Conservation (phyloP, 2,329 filamentous ascomycete genomes). For the Stagonosporopsis vannaccii region DNA sequence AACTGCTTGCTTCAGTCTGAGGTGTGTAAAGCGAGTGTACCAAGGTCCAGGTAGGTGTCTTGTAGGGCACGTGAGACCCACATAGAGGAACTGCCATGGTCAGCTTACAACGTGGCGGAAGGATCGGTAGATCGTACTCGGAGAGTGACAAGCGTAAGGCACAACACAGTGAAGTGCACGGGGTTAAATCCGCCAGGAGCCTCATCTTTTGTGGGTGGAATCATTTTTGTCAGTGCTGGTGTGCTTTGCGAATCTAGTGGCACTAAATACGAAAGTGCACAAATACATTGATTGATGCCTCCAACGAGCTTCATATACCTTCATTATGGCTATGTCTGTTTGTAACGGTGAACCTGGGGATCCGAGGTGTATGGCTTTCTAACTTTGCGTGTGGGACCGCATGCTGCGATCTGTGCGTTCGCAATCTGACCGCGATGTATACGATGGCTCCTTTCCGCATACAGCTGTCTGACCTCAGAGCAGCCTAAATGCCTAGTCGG, state of each 20-base stretch:
- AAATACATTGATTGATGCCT: background rate
- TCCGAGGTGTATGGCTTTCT: slow-evolving; percentile 1
- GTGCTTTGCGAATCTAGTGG: background rate
- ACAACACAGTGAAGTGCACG: slow-evolving; percentile 17
- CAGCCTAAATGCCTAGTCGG: background rate
- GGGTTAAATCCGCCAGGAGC: slow-evolving; percentile 11
- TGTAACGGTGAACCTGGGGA: slow-evolving; percentile 16
- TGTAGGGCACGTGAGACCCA: slow-evolving; percentile 37
- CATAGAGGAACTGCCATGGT: slow-evolving; percentile 26
- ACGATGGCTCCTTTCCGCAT: background rate
- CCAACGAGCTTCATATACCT: slow-evolving; percentile 14
- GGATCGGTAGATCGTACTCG: background rate
- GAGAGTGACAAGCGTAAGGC: slow-evolving; percentile 11
- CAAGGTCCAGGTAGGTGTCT: slow-evolving; percentile 40
- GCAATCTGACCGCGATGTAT: slow-evolving; percentile 1
- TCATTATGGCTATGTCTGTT: background rate
- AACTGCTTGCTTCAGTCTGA: slow-evolving; percentile 49
- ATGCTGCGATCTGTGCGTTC: background rate
- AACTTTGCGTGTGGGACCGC: background rate
- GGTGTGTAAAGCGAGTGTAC: slow-evolving; percentile 44
- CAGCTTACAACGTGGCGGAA: background rate
- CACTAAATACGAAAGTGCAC: slow-evolving; percentile 1
- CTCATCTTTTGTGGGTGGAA: background rate
- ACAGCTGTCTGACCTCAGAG: slow-evolving; percentile 4
- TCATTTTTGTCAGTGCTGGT: slow-evolving; percentile 3